Percentiles rank a stretch among this genome's conserved stretches.
These are phyloP conservation scores for Mycoemilia scoparia DNA, from an alignment of 192 early-diverging fungal species.

Conservation along the genomic window DNA sequence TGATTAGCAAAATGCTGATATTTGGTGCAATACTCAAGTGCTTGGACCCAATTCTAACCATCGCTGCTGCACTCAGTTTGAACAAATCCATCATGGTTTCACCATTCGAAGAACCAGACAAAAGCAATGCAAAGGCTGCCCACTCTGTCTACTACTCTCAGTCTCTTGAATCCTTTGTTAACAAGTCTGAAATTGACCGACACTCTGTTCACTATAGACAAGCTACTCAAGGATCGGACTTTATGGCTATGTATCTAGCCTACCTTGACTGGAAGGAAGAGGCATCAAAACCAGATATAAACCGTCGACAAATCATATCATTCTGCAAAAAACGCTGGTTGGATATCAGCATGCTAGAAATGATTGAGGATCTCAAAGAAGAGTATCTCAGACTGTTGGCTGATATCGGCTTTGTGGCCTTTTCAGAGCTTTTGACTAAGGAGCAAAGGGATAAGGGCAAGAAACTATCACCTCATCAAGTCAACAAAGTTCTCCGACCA, in stretches of 20 bases:
- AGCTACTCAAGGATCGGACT: conserved; percentile 4
- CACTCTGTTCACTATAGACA: conserved; percentile 1
- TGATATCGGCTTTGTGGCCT: conserved; percentile 6
- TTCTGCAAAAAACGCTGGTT: conserved; percentile 6
- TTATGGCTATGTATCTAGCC: conserved; percentile 4
- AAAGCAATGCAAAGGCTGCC: not conserved
- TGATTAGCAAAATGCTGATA: conserved; percentile 55
- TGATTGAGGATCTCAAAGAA: conserved; percentile 13
- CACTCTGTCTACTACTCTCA: not conserved
- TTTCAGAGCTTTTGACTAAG: not conserved
- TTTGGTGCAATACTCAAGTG: conserved; percentile 56
- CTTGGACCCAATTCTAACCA: conserved; percentile 55
- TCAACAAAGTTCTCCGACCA: not conserved
- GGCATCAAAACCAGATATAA: not conserved
- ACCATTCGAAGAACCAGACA: not conserved
- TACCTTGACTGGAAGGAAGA: conserved; percentile 9
- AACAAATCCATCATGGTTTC: conserved; percentile 1
- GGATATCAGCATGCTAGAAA: conserved; percentile 6
- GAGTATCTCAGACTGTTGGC: conserved; percentile 8
- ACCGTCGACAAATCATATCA: not conserved
- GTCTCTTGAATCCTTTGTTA: not conserved
- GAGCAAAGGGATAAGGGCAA: not conserved
- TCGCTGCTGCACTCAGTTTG: conserved; percentile 36
- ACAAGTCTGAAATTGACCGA: conserved; percentile 1
- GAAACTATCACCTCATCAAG: not conserved